phyloP scores from a whole-genome alignment of 441 rosid species.

The Populus hybrid region DNA sequence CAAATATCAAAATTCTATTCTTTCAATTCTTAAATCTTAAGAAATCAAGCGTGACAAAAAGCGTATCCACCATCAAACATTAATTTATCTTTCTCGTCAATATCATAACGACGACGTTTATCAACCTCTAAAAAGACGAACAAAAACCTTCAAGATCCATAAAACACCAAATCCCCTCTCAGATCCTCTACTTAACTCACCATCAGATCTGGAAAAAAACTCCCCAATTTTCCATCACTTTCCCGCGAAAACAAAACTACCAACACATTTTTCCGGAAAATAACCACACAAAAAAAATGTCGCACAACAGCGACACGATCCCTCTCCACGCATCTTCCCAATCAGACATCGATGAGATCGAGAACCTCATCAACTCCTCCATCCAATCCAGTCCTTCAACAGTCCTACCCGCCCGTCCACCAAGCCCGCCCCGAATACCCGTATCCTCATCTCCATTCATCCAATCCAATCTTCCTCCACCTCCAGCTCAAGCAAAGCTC shows the following conservation, averaged over 20 bases:
- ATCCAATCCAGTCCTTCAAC: constrained; percentile 59
- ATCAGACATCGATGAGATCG: constrained; percentile 97
- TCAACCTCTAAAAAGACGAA: neutral
- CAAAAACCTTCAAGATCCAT: neutral
- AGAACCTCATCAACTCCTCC: constrained; percentile 69
- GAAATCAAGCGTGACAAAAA: too few relatives aligned
- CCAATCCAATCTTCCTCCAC: constrained; percentile 60
- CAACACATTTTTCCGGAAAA: neutral
- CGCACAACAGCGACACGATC: constrained; percentile 62
- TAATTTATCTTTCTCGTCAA: too few relatives aligned
- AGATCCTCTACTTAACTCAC: neutral
- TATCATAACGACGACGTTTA: neutral
- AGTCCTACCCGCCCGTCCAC: constrained; percentile 76
- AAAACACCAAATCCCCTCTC: neutral
- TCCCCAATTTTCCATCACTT: constrained; percentile 6
- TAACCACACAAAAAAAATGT: constrained; percentile 35
- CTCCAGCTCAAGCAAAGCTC: constrained; percentile 21
- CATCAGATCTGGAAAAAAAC: neutral
- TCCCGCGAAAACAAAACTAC: neutral
- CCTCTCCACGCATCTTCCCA: constrained; percentile 83
- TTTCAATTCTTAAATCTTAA: too few relatives aligned
- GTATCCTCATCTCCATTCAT: constrained; percentile 69
- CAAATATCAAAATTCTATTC: too few relatives aligned
- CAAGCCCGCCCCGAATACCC: constrained; percentile 69
- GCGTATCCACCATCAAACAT: too few relatives aligned